phyloP scores from a whole-genome alignment of 495 filamentous ascomycete genomes.

The Penicillium cosmopolitanum region DNA sequence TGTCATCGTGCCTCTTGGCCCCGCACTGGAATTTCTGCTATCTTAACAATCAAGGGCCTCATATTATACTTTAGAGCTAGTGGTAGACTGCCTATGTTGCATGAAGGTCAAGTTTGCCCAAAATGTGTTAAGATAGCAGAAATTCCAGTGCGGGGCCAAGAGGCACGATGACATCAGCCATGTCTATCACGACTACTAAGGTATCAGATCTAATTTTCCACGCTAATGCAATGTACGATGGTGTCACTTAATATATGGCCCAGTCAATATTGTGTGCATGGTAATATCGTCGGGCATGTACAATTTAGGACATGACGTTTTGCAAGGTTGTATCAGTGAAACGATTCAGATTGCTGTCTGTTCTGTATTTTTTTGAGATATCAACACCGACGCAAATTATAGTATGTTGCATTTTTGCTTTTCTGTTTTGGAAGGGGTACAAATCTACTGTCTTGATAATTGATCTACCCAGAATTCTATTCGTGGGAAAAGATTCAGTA shows the following conservation, averaged over 20 bases:
- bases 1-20: slow-evolving; percentile 5
- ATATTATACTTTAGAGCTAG: too few relatives aligned
- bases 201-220: not conserved
- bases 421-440: too few relatives aligned
- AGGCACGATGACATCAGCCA: slow-evolving; percentile 8
- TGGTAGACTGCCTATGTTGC: too few relatives aligned
- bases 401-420: too few relatives aligned
- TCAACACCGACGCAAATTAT: too few relatives aligned
- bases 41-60: too few relatives aligned
- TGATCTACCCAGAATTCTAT: too few relatives aligned
- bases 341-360: too few relatives aligned
- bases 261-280: not conserved
- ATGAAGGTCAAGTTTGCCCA: not conserved
- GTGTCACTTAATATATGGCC: not conserved
- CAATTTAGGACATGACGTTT: not conserved
- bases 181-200: not conserved
- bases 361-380: too few relatives aligned
- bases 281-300: not conserved
- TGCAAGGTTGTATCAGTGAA: too few relatives aligned
- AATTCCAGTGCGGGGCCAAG: not conserved
- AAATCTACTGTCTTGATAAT: too few relatives aligned
- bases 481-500: too few relatives aligned
- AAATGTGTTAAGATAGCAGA: not conserved
- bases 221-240: slow-evolving; percentile 9
- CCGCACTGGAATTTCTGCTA: not conserved